Evolutionary conservation across 176 grass and related monocot species (phyloP), one percentile per base, ranked within the genome.

Genomic region (Guadua angustifolia): DNA sequence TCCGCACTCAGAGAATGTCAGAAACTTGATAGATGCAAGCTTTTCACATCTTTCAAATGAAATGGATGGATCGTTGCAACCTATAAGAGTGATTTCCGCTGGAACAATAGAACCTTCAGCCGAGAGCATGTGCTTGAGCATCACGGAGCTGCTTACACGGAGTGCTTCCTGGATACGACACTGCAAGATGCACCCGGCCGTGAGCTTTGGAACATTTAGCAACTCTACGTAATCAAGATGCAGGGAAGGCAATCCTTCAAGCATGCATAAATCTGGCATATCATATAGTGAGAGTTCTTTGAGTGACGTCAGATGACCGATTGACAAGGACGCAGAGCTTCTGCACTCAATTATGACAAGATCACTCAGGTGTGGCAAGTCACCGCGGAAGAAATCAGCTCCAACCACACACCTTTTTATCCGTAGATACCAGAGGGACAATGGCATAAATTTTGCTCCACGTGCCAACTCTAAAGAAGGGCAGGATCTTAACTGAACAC

Each of bases 1-100:
- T 10, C 15, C 1, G 0, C 40, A 87, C 0, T 0, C 0, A 0
- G 0, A 5, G 12, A 64, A 33, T 1, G 0, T 0, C 8, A 85
- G 25, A 0, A 0, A 0, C 47, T 74, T 18, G 1, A 74, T 13
- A 9, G 47, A 57, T 5, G 77, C 21, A 5, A 74, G 24, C 0
- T 74, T 46, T 46, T 7, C 5, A 24, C 36, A 24, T 46, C 55
- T 69, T 67, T 75, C 70, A 9, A 87, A 68, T 45, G 43, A 45
- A 45, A 45, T 10, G 43, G 9, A 45, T 60, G 55, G 55, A 8
- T 77, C 56, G 3, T 29, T 61, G 38, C 55, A 61, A 0, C 4
- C 5, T 0, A 11, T 0, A 32, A 78, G 39, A 63, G 4, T 45
- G 22, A 78, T 22, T 42, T 0, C 17, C 24, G 0, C 3, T 6